A percentile compares a stretch with the other conserved stretches of the same genome.
Conservation (phyloP, 2,329 filamentous ascomycete genomes). For the Colletotrichum horii region DNA sequence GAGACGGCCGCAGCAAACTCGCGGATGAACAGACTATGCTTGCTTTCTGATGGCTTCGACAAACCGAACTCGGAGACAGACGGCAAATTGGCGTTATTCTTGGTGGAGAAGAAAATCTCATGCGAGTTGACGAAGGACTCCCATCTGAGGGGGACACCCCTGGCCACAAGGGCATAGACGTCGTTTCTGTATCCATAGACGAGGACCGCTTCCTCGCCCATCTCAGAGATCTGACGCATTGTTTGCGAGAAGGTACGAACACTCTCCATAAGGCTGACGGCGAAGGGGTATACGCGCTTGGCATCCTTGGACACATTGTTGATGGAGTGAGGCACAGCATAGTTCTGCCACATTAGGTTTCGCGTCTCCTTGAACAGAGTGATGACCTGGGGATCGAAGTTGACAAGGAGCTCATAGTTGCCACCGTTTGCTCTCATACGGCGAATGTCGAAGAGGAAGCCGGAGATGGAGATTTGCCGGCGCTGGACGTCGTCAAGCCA, state of each 20-base stretch:
- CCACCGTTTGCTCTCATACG: constrained; percentile 92
- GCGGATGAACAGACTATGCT: constrained; percentile 94
- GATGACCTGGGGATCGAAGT: constrained; percentile 97
- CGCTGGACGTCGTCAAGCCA: constrained; percentile 92
- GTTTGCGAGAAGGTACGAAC: constrained; percentile 94
- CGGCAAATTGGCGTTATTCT: constrained; percentile 41
- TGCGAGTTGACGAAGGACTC: constrained; percentile 98
- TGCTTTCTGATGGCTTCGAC: constrained; percentile 75
- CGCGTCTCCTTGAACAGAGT: constrained; percentile 98
- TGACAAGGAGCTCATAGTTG: constrained; percentile 85
- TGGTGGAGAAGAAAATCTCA: constrained; percentile 75
- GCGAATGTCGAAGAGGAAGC: constrained; percentile 87
- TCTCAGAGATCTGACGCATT: constrained; percentile 79
- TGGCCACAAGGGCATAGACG: constrained; percentile 80
- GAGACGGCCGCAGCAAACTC: constrained; percentile 90
- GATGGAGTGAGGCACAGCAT: constrained; percentile 90
- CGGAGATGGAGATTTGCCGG: constrained; percentile 89
- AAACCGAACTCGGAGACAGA: constrained; percentile 44
- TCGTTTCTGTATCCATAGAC: constrained; percentile 92
- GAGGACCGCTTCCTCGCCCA: constrained; percentile 87
- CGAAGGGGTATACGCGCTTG: constrained; percentile 97
- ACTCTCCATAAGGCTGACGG: constrained; percentile 98
- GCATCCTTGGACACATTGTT: constrained; percentile 97
- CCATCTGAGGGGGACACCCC: constrained; percentile 91
- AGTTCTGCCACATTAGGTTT: constrained; percentile 94